These are phyloP conservation scores for Polysphondylium violaceum DNA, from an alignment of 78 protist species.

Conservation along the genomic window DNA sequence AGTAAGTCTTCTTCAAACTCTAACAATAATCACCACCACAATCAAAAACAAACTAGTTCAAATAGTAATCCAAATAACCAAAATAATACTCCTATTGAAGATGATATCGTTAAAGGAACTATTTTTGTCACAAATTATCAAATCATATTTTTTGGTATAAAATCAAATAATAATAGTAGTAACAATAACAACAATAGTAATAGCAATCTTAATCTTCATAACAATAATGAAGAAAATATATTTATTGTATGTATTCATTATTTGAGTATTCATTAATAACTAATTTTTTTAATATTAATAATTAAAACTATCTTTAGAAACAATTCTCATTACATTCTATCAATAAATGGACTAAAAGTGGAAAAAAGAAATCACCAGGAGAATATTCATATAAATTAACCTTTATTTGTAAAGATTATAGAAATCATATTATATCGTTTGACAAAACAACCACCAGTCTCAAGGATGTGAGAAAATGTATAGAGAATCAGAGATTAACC, in stretches of 20 bases:
- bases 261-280: neutral
- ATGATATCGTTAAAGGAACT: slow-evolving; percentile 50
- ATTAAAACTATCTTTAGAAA: slow-evolving; percentile 19
- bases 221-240: neutral
- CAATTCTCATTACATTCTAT: slow-evolving; percentile 61
- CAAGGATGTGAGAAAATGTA: slow-evolving; percentile 67
- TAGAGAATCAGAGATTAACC: neutral
- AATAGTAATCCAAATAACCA: neutral
- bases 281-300: neutral
- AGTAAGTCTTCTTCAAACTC: neutral
- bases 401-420: slow-evolving; percentile 61
- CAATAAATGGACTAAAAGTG: slow-evolving; percentile 31
- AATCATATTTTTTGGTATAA: slow-evolving; percentile 38
- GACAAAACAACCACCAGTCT: slow-evolving; percentile 28
- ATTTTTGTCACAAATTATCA: slow-evolving; percentile 58
- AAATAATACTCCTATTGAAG: slow-evolving; percentile 35
- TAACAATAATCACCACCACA: neutral
- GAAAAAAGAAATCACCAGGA: slow-evolving; percentile 48
- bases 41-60: neutral
- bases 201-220: no score
- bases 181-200: no score
- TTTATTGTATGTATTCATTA: neutral
- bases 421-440: slow-evolving; percentile 46
- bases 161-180: slow-evolving; percentile 12
- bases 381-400: slow-evolving; percentile 56